phyloP scores from a whole-genome alignment of 768 basidiomycete species.

The Pulveroboletus frians region DNA sequence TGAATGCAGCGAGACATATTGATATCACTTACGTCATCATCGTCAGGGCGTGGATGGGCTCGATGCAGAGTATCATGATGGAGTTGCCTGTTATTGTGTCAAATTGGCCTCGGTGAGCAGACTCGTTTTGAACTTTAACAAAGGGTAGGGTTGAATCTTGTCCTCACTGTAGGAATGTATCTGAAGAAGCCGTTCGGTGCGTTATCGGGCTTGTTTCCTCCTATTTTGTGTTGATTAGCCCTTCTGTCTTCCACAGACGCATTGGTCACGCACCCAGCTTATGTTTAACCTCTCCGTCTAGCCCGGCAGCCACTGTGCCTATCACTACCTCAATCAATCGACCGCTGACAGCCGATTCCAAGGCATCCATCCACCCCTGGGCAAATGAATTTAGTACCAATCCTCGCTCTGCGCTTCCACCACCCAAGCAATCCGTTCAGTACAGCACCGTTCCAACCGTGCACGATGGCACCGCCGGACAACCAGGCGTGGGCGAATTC shows the following conservation, averaged over 20 bases:
- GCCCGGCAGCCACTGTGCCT: constrained; percentile 28
- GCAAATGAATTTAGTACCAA: constrained; percentile 5
- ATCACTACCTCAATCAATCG: constrained; percentile 22
- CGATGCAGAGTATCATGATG: constrained; percentile 57
- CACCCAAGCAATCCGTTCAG: constrained; percentile 19
- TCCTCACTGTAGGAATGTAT: constrained; percentile 49
- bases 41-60: constrained; percentile 74
- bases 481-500: constrained; percentile 17
- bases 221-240: neutral
- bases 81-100: constrained; percentile 78
- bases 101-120: constrained; percentile 75
- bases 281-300: constrained; percentile 27
- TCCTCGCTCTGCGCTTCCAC: constrained; percentile 6
- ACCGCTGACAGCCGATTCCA: constrained; percentile 20
- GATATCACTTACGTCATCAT: constrained; percentile 77
- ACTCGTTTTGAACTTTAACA: neutral
- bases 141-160: neutral
- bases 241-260: constrained; percentile 31
- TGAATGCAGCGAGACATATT: constrained; percentile 78
- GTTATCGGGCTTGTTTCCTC: neutral
- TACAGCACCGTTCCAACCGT: constrained; percentile 28
- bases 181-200: constrained; percentile 60
- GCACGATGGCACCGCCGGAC: constrained; percentile 16
- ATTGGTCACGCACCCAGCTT: constrained; percentile 45
- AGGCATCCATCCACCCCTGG: constrained; percentile 10